phyloP scores from a whole-genome alignment of 2,329 filamentous ascomycete species.

The Fusarium torulosum region DNA sequence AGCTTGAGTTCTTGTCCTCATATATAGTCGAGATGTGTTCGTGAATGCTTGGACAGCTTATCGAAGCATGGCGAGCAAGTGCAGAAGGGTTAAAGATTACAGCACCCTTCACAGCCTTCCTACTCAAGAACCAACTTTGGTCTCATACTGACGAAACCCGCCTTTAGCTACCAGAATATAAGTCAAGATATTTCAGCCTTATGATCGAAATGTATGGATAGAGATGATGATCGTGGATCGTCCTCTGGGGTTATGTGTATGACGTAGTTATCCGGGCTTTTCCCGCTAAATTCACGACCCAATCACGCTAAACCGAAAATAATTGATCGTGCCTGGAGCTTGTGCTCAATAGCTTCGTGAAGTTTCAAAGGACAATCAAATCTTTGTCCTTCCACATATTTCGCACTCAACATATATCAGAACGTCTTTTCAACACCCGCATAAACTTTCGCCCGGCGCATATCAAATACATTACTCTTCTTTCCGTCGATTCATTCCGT shows the following conservation, averaged over 20 bases:
- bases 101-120: too few relatives aligned
- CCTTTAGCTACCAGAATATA: too few relatives aligned
- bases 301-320: constrained; percentile 21
- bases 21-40: too few relatives aligned
- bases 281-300: constrained; percentile 9
- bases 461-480: fast-evolving
- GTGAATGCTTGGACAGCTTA: too few relatives aligned
- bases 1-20: too few relatives aligned
- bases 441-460: fast-evolving
- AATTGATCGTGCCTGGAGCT: constrained; percentile 35
- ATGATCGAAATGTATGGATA: too few relatives aligned
- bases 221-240: constrained; percentile 3
- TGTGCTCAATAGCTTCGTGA: constrained; percentile 27
- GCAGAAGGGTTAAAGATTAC: too few relatives aligned
- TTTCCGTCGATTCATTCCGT: background rate
- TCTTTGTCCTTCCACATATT: background rate
- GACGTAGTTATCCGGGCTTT: constrained; percentile 37
- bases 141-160: too few relatives aligned
- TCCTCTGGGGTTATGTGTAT: constrained; percentile 17
- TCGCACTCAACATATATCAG: fast-evolving
- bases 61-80: too few relatives aligned
- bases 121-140: too few relatives aligned
- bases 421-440: background rate
- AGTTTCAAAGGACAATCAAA: constrained; percentile 2
- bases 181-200: too few relatives aligned